Percentiles rank a stretch among this genome's conserved stretches.
Evolutionary conservation across 2,329 filamentous ascomycete species (phyloP).

Genomic region (Monilinia fructicola): DNA sequence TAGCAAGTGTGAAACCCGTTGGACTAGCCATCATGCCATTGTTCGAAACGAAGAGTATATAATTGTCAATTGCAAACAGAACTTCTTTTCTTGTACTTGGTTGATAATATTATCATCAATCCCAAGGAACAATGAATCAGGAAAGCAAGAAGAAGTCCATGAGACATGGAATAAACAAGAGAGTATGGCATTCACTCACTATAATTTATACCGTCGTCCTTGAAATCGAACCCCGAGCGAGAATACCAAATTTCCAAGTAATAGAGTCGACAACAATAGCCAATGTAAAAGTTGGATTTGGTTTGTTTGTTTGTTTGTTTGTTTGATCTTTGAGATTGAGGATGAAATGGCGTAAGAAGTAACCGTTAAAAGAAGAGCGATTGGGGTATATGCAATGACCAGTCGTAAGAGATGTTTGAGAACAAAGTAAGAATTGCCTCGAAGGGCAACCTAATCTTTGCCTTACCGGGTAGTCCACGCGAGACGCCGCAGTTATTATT

Average conservation of each 20-base stretch:
- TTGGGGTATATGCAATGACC: conserved; percentile 21
- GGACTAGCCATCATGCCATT: conserved; percentile 30
- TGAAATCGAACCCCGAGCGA: conserved; percentile 3
- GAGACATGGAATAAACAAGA: neutral
- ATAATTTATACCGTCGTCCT: conserved; percentile 14
- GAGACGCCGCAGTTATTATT: conserved; percentile 22
- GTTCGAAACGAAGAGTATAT: neutral
- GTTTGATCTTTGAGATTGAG: conserved; percentile 14
- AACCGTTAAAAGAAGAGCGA: conserved; percentile 1
- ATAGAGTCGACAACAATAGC: conserved; percentile 16
- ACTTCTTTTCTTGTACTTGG: neutral
- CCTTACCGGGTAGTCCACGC: conserved; percentile 21
- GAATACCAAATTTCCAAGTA: neutral
- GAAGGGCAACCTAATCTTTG: conserved; percentile 21
- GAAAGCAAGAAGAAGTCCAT: neutral
- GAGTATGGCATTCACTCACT: conserved; percentile 6
- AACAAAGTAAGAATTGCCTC: conserved; percentile 16
- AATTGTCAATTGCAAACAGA: conserved; percentile 1
- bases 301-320: neutral
- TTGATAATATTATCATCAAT: neutral
- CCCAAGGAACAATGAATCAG: neutral
- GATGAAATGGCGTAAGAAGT: conserved; percentile 11
- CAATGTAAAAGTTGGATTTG: conserved; percentile 2
- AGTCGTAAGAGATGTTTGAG: conserved; percentile 20
- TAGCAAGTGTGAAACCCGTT: conserved; percentile 36